These are phyloP conservation scores for Carallia brachiata DNA, from an alignment of 345 rosid species.

Conservation along the genomic window DNA sequence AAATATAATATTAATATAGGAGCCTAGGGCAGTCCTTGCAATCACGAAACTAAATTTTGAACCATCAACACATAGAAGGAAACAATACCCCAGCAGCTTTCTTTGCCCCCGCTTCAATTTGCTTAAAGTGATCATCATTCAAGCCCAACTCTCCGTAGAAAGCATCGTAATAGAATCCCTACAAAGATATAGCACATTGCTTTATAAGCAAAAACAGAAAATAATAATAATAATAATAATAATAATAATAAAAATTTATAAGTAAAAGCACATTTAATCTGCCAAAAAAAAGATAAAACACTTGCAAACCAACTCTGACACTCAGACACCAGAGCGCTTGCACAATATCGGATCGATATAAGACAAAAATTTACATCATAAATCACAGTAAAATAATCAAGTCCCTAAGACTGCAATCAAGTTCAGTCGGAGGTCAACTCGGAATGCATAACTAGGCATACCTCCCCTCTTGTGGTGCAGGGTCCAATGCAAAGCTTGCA, in stretches of 20 bases:
- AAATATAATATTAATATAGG: not conserved
- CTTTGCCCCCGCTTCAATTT: conserved; percentile 61
- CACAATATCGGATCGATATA: no score
- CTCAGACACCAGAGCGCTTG: no score
- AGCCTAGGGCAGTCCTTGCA: not conserved
- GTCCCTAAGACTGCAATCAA: not conserved
- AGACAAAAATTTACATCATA: not conserved
- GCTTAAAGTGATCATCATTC: conserved; percentile 83
- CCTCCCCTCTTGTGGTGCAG: conserved; percentile 99
- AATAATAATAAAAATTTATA: not conserved
- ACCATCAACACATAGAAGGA: conserved; percentile 9
- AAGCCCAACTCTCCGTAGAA: conserved; percentile 83
- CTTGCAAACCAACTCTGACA: no score
- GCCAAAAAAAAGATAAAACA: no score
- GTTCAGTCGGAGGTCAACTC: not conserved
- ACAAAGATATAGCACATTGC: conserved; percentile 22
- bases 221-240: not conserved
- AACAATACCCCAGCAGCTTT: conserved; percentile 72
- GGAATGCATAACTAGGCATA: conserved; percentile 12
- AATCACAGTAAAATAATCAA: not conserved
- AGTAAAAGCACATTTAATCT: not conserved
- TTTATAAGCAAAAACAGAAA: not conserved
- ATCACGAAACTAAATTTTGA: not conserved
- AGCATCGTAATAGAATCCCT: conserved; percentile 99
- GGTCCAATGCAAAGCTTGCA: conserved; percentile 97